phyloP scores from a whole-genome alignment of 2,329 filamentous ascomycete species.

The Aspergillus sp. region DNA sequence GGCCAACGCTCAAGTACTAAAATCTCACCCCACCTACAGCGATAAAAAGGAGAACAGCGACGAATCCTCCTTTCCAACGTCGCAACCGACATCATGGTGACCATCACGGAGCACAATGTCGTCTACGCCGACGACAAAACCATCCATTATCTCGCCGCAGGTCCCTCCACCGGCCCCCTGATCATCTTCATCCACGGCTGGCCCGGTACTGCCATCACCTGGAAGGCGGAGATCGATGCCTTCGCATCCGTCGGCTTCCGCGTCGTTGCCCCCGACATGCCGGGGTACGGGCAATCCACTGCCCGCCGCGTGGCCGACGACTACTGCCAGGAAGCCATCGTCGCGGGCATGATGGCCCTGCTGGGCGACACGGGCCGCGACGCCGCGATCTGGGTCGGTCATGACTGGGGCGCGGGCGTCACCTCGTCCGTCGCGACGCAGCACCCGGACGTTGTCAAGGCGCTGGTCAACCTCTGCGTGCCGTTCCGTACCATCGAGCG shows the following conservation, averaged over 20 bases:
- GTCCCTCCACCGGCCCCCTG: slow-evolving; percentile 11
- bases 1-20: too few relatives aligned
- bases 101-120: slow-evolving; percentile 2
- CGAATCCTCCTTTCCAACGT: too few relatives aligned
- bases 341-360: slow-evolving; percentile 14
- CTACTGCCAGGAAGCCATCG: slow-evolving; percentile 13
- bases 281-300: slow-evolving; percentile 14
- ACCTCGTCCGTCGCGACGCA: slow-evolving; percentile 6
- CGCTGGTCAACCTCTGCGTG: slow-evolving; percentile 26
- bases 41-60: too few relatives aligned
- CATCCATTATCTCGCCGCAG: slow-evolving; percentile 13
- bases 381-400: slow-evolving; percentile 20
- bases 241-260: slow-evolving; percentile 14
- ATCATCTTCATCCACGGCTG: slow-evolving; percentile 38
- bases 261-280: slow-evolving; percentile 14
- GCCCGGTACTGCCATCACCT: slow-evolving; percentile 29
- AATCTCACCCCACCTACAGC: too few relatives aligned
- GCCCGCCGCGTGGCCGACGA: slow-evolving; percentile 11
- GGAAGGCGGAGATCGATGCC: slow-evolving; percentile 11
- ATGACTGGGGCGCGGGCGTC: slow-evolving; percentile 16
- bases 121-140: slow-evolving; percentile 9
- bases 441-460: slow-evolving; percentile 4
- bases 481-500: slow-evolving; percentile 43
- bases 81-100: not conserved
- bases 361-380: slow-evolving; percentile 15